These are phyloP conservation scores for Sporothrix humicola DNA, from an alignment of 2,329 filamentous ascomycete genomes.

Conservation along the genomic window DNA sequence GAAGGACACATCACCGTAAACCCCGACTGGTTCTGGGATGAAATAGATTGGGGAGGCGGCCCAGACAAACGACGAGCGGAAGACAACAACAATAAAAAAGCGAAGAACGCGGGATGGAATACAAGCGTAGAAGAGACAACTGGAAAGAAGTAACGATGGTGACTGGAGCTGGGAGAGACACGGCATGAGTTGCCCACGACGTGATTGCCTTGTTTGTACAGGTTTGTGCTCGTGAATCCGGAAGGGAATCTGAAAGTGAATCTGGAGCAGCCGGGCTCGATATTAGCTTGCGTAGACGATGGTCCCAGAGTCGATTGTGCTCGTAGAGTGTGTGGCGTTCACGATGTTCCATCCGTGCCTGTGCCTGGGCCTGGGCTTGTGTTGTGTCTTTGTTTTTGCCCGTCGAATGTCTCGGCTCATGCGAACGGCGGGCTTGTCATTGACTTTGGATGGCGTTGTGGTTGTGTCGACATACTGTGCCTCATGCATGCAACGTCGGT, in stretches of 20 bases:
- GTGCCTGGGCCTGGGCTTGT: too few relatives aligned
- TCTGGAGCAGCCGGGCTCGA: conserved; percentile 8
- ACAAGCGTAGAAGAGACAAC: background rate
- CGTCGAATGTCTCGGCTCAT: background rate
- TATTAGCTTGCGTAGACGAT: conserved; percentile 19
- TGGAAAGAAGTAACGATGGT: background rate
- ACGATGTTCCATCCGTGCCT: background rate
- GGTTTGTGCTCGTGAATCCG: too few relatives aligned
- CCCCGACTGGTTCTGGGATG: background rate
- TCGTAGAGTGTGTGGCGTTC: background rate
- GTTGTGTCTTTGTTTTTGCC: too few relatives aligned
- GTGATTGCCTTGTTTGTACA: background rate
- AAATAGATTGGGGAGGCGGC: background rate
- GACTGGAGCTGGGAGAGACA: too few relatives aligned
- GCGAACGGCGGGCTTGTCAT: background rate
- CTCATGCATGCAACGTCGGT: background rate
- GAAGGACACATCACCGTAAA: background rate
- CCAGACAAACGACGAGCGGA: background rate
- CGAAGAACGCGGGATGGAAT: background rate
- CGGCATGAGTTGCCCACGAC: background rate
- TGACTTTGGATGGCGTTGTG: background rate
- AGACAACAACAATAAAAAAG: background rate
- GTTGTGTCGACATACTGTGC: background rate
- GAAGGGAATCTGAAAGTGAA: background rate
- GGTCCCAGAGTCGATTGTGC: too few relatives aligned